phyloP scores from a whole-genome alignment of 2,329 filamentous ascomycete genomes.

The Penicillium sp. region DNA sequence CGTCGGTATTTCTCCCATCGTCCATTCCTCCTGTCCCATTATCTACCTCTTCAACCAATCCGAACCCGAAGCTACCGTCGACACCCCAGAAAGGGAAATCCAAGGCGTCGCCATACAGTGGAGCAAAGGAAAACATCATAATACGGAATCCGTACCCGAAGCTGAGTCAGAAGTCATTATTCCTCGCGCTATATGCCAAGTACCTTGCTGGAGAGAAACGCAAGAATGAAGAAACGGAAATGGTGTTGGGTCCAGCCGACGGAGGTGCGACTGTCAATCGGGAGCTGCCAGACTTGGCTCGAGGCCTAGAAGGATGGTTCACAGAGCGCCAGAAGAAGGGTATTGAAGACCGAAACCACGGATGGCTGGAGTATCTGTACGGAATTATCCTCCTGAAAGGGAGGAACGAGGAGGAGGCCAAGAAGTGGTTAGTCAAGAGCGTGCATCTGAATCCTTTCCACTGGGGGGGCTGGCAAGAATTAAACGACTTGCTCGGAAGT shows the following conservation, averaged over 20 bases:
- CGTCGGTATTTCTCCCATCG: conserved; percentile 84
- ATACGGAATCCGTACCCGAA: conserved; percentile 49
- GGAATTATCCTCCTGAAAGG: conserved; percentile 88
- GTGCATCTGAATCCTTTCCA: conserved; percentile 92
- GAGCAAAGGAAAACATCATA: conserved; percentile 39
- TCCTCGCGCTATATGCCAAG: conserved; percentile 89
- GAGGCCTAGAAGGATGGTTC: conserved; percentile 82
- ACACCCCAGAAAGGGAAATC: conserved; percentile 64
- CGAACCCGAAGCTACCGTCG: conserved; percentile 44
- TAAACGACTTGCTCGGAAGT: conserved; percentile 77
- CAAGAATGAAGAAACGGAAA: conserved; percentile 95
- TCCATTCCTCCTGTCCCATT: conserved; percentile 73
- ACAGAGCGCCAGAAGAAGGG: conserved; percentile 66
- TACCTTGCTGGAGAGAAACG: conserved; percentile 93
- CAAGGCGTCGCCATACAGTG: conserved; percentile 53
- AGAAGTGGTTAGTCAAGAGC: conserved; percentile 84
- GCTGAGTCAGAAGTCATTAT: conserved; percentile 88
- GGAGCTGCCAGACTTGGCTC: conserved; percentile 76
- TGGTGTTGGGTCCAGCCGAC: conserved; percentile 93
- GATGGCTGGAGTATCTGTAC: conserved; percentile 87
- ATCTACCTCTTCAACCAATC: conserved; percentile 39
- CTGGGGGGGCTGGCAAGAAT: conserved; percentile 96
- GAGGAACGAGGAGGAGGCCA: conserved; percentile 84
- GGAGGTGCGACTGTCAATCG: conserved; percentile 83
- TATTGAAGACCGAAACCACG: conserved; percentile 70